phyloP scores from a whole-genome alignment of 352 stramenopile species.

The Phytophthora lateralis region DNA sequence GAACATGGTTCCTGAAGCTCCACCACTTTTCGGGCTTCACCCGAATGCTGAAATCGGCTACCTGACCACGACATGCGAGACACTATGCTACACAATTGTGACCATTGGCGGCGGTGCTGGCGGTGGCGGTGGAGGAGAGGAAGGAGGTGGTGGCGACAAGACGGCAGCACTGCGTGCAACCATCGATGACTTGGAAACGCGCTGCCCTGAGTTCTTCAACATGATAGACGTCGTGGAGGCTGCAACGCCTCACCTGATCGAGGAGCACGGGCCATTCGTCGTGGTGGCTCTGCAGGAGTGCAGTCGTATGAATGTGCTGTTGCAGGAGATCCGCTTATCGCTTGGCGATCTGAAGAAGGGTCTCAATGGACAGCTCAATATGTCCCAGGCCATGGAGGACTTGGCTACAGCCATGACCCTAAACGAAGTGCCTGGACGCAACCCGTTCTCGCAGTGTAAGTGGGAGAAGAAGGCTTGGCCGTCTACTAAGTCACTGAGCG shows the following conservation, averaged over 20 bases:
- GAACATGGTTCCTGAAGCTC: slow-evolving; percentile 92
- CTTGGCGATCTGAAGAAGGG: slow-evolving; percentile 95
- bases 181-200: slow-evolving; percentile 92
- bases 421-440: slow-evolving; percentile 94
- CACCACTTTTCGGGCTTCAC: slow-evolving; percentile 94
- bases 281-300: slow-evolving; percentile 96
- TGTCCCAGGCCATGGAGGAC: slow-evolving; percentile 95
- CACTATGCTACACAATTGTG: slow-evolving; percentile 94
- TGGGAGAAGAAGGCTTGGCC: slow-evolving; percentile 97
- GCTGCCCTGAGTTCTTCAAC: slow-evolving; percentile 91
- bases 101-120: slow-evolving; percentile 85
- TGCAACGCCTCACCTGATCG: slow-evolving; percentile 87
- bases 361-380: slow-evolving; percentile 96
- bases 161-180: slow-evolving; percentile 75
- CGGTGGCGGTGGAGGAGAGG: slow-evolving; percentile 29
- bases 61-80: slow-evolving; percentile 92
- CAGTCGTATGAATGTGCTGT: slow-evolving; percentile 93
- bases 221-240: slow-evolving; percentile 92
- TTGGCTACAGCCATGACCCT: slow-evolving; percentile 90
- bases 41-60: slow-evolving; percentile 96
- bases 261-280: slow-evolving; percentile 93
- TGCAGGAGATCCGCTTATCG: slow-evolving; percentile 92
- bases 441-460: slow-evolving; percentile 95
- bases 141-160: slow-evolving; percentile 74
- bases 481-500: slow-evolving; percentile 92